Evolutionary conservation across 2,329 filamentous ascomycete genomes (phyloP).

Genomic region (Arthroderma sp.): DNA sequence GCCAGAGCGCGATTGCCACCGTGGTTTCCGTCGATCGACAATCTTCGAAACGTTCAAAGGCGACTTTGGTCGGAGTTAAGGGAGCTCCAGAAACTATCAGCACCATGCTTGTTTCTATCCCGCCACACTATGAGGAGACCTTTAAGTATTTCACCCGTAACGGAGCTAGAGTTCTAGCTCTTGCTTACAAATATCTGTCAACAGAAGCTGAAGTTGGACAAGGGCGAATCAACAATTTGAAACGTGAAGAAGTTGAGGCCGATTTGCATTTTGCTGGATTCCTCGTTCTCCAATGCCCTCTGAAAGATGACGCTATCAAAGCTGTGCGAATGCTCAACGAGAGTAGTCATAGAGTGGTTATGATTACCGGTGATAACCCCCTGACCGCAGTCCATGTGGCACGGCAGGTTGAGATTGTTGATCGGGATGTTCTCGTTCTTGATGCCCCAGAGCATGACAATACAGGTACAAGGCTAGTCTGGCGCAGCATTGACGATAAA

Average conservation of each 20-base stretch:
- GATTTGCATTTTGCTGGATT: slow-evolving; percentile 85
- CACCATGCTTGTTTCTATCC: slow-evolving; percentile 72
- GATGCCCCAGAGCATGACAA: slow-evolving; percentile 87
- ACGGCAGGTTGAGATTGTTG: slow-evolving; percentile 90
- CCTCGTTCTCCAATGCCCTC: slow-evolving; percentile 82
- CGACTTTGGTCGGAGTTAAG: slow-evolving; percentile 91
- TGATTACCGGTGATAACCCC: slow-evolving; percentile 98
- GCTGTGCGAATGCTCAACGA: slow-evolving; percentile 95
- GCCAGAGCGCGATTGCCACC: slow-evolving; percentile 86
- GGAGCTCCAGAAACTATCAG: slow-evolving; percentile 94
- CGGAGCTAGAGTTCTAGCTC: slow-evolving; percentile 81
- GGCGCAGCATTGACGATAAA: slow-evolving; percentile 90
- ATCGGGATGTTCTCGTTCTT: slow-evolving; percentile 85
- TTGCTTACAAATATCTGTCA: slow-evolving; percentile 87
- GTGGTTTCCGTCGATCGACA: slow-evolving; percentile 58
- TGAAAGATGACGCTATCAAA: slow-evolving; percentile 92
- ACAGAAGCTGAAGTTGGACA: slow-evolving; percentile 68
- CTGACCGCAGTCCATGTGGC: slow-evolving; percentile 93
- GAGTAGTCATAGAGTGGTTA: slow-evolving; percentile 94
- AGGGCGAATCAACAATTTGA: slow-evolving; percentile 79
- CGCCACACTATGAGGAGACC: slow-evolving; percentile 87
- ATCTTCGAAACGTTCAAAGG: slow-evolving; percentile 61
- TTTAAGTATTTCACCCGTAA: slow-evolving; percentile 97
- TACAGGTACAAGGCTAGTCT: slow-evolving; percentile 68
- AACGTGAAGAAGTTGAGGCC: slow-evolving; percentile 81